These are phyloP conservation scores for Ottelia alismoides DNA, from an alignment of 106 monocot genomes.

Conservation along the genomic window DNA sequence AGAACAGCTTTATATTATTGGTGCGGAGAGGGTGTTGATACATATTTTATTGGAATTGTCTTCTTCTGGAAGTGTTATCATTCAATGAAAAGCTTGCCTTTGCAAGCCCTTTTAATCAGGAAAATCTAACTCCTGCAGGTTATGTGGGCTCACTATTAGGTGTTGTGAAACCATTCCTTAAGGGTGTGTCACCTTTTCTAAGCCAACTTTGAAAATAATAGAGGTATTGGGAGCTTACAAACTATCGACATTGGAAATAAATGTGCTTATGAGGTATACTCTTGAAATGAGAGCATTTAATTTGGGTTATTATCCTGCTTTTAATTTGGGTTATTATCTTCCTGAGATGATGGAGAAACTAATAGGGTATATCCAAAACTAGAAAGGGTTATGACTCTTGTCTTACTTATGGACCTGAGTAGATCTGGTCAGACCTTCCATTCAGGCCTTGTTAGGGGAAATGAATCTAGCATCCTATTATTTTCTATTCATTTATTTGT, in stretches of 20 bases:
- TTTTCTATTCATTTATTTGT: conserved; percentile 94
- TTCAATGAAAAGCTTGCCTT: conserved; percentile 79
- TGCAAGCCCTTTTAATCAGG: conserved; percentile 82
- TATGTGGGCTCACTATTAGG: conserved; percentile 86
- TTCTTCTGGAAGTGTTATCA: conserved; percentile 73
- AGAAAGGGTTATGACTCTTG: conserved; percentile 54
- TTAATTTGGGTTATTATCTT: no score
- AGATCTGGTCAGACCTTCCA: conserved; percentile 82
- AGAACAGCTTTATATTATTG: conserved; percentile 71
- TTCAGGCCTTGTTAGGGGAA: conserved; percentile 91
- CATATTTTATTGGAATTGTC: conserved; percentile 75
- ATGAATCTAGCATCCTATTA: conserved; percentile 95
- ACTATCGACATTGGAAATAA: conserved; percentile 79
- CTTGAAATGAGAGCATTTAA: conserved; percentile 64
- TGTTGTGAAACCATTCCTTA: conserved; percentile 68
- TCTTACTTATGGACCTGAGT: conserved; percentile 92
- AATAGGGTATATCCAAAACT: conserved; percentile 55
- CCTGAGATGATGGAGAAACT: conserved; percentile 88
- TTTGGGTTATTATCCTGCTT: no score
- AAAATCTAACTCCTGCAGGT: conserved; percentile 93
- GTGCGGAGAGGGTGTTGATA: conserved; percentile 72
- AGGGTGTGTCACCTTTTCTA: conserved; percentile 66
- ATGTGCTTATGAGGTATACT: conserved; percentile 66
- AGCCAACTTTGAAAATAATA: conserved; percentile 65
- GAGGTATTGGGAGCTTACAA: conserved; percentile 94